Evolutionary conservation across 2,329 filamentous ascomycete species (phyloP), one percentile per base, ranked within the genome.

Genomic region (Triangularia setosa): DNA sequence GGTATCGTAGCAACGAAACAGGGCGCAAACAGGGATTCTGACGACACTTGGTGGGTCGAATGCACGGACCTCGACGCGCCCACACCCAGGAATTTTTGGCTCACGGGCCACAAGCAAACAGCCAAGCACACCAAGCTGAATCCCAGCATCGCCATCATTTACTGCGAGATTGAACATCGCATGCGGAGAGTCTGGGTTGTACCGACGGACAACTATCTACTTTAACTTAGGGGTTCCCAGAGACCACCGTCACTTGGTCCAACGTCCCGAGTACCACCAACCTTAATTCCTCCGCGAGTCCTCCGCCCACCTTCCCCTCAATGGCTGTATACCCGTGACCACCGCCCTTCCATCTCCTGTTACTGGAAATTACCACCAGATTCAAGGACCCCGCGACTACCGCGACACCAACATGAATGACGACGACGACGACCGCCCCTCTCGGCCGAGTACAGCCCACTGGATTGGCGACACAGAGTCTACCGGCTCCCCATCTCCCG

Each of bases 381-480:
- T 27, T 14, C 52, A 24, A 9, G 52, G 52, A 54, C 52, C 52
- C 52, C 21, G 52, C 52, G 52, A 54, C 52, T 21, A 60, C 24
- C 24, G 14, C 25, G 16, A 25, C 12, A 21, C 48, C 58, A 61
- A 56, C 35, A 79, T 79, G 77, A 74, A 75, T 66, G 70, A 72
- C 69, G 73, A 74, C 72, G 73, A 75, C 72, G 74, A 76, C 35
- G 67, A 68, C 28, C 60, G 63, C 60, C 60, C 60, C 64, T 53
- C 63, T 71, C 67, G 71, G 33, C 71, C 71, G 14, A 58, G 66
- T 14, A 71, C 69, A 12, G 66, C 69, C 5, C 68, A 68, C 62
- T 69, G 63, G 18, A 28, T 66, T 21, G 25, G 58, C 61, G 52
- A 57, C 18, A 64, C 53, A 53, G 63, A 57, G 21, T 54, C 68